Base-by-base conservation (phyloP, 495 filamentous ascomycete genomes). In the Neurospora sp. region DNA sequence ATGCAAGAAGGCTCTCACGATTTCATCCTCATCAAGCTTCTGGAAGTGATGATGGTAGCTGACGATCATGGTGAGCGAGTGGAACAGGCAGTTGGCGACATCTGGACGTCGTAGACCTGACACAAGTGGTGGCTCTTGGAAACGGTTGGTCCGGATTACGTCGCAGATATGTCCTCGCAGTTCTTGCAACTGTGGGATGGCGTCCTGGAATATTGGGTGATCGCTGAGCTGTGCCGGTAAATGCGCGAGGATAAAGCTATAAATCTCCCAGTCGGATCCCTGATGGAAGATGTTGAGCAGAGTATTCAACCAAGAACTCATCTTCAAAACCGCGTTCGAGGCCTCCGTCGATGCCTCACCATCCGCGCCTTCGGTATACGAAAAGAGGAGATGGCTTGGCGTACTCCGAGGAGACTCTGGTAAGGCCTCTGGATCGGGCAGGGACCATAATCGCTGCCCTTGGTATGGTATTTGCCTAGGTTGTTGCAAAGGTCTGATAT, bases 261-360 rank as follows among this genome's bases (percentile, higher is more conserved):
- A 97, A 2, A 97, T 83, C 81, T 98, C 94, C 96, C 96, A 99
- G 70, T 97, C 92, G 39, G 88, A 88, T 69, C 91, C 92, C 48
- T 92, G 85, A 75, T 93, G 90, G 39, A 99, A 83, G 23, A 97
- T 82, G 3, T 86, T 87, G 44, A 94, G 88, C 44, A 97, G 82
- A 10, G 88, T 84, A 70, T 96, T 91, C 18, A 97, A 85, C 92
- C 94, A 97, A 69, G 90, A 81, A 18, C 86, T 86, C 37, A 94
- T 87, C 72, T 92, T 87, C 69, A 97, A 79, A 31, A 87, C 81
- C 44, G 79, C 74, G 73, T 75, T 70, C 75, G 75, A 35, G 73
- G 71, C 48, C 14, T 75, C 72, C 9, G 71, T 75, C n/a, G 71
- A 74, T 72, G 44, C 39, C 10, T 75, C 71, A 11, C 46, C 70